phyloP scores from a whole-genome alignment of 129 eudicot genomes.

The Saussurea involucrata region DNA sequence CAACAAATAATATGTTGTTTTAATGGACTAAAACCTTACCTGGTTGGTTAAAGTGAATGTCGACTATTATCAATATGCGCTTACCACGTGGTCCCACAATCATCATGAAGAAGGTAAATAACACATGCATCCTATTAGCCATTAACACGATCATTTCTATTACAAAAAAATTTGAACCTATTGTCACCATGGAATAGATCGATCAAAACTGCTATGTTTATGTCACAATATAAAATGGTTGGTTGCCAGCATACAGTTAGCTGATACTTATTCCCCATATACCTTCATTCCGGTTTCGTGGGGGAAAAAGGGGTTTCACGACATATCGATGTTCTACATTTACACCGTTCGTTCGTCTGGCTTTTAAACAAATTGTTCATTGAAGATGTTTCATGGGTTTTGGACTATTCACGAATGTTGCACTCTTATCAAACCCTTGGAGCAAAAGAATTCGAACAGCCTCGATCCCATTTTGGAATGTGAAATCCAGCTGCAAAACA shows the following conservation, averaged over 20 bases:
- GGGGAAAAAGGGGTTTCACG: not conserved
- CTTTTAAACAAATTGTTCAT: conserved; percentile 1
- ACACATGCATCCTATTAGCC: no score
- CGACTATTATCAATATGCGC: no score
- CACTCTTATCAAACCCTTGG: conserved; percentile 80
- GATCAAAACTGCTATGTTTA: not conserved
- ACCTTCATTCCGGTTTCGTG: not conserved
- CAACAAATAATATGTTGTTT: no score
- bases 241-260: not conserved
- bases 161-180: not conserved
- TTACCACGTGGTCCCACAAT: no score
- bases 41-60: no score
- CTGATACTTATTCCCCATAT: not conserved
- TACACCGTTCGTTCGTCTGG: not conserved
- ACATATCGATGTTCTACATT: not conserved
- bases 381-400: conserved; percentile 40
- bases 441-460: conserved; percentile 79
- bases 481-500: conserved; percentile 66
- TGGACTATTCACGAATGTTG: conserved; percentile 69
- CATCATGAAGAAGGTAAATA: no score
- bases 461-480: conserved; percentile 73
- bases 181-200: no score
- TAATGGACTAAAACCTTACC: no score
- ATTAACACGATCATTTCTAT: not conserved
- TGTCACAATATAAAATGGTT: conserved; percentile 16